Conservation (phyloP, 2,329 filamentous ascomycete genomes). For the Aspergillus felis region DNA sequence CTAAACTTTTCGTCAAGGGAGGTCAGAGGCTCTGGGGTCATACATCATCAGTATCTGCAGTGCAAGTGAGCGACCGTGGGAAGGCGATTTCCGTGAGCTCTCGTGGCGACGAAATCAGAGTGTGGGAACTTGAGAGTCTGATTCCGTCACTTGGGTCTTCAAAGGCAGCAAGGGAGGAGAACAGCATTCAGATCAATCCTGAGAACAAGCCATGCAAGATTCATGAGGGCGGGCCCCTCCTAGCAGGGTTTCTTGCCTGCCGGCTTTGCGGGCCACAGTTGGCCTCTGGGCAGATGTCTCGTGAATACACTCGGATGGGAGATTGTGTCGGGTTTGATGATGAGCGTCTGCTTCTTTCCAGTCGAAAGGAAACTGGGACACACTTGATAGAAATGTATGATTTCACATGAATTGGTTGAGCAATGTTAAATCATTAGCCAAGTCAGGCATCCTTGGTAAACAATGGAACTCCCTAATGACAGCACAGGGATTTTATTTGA, state of each 20-base stretch:
- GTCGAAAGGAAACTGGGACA: slow-evolving; percentile 63
- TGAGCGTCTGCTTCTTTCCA: slow-evolving; percentile 82
- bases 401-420: slow-evolving; percentile 59
- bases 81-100: slow-evolving; percentile 87
- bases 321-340: slow-evolving; percentile 85
- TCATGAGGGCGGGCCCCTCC: slow-evolving; percentile 1
- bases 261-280: slow-evolving; percentile 15
- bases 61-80: slow-evolving; percentile 76
- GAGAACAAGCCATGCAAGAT: slow-evolving; percentile 24
- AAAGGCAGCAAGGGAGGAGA: slow-evolving; percentile 42
- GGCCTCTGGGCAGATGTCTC: slow-evolving; percentile 32
- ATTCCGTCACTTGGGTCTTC: slow-evolving; percentile 46
- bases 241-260: slow-evolving; percentile 9
- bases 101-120: slow-evolving; percentile 71
- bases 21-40: slow-evolving; percentile 84
- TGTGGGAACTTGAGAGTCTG: slow-evolving; percentile 85
- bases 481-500: neutral
- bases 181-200: slow-evolving; percentile 53
- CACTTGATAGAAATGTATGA: slow-evolving; percentile 82
- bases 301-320: slow-evolving; percentile 43
- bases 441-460: neutral
- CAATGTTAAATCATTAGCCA: neutral
- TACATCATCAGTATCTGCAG: slow-evolving; percentile 81
- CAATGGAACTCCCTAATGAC: neutral
- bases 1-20: slow-evolving; percentile 63